Evolutionary conservation across 2,329 filamentous ascomycete species (phyloP).

Genomic region (Aspergillus fumigatus): DNA sequence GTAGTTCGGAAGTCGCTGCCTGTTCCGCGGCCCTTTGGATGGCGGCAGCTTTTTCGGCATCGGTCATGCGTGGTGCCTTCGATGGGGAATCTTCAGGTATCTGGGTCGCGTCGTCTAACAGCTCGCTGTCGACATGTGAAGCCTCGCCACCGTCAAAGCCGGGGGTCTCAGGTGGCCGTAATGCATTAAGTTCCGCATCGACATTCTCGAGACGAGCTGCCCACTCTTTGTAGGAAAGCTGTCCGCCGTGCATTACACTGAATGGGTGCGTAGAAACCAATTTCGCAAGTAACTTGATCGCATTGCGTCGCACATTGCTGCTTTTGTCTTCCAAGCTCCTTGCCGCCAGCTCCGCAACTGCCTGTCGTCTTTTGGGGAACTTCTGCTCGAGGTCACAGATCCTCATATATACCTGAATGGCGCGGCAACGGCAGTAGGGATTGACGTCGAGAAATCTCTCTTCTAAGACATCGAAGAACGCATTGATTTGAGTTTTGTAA

Average conservation of each 20-base stretch:
- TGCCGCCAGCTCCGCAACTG: slow-evolving; percentile 78
- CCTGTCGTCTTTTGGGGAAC: slow-evolving; percentile 86
- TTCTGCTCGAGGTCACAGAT: slow-evolving; percentile 94
- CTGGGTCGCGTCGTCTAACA: slow-evolving; percentile 86
- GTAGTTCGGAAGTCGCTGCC: slow-evolving; percentile 80
- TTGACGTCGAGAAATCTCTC: slow-evolving; percentile 96
- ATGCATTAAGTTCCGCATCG: slow-evolving; percentile 71
- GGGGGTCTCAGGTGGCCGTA: slow-evolving; percentile 70
- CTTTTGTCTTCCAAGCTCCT: slow-evolving; percentile 95
- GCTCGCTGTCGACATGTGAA: slow-evolving; percentile 68
- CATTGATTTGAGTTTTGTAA: slow-evolving; percentile 89
- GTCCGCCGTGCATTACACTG: slow-evolving; percentile 81
- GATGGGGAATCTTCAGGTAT: slow-evolving; percentile 61
- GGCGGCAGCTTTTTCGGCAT: slow-evolving; percentile 69
- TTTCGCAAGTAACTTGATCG: slow-evolving; percentile 83
- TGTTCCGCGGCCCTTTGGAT: slow-evolving; percentile 79
- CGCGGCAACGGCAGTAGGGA: slow-evolving; percentile 87
- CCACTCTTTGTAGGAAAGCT: slow-evolving; percentile 83
- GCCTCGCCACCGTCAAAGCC: slow-evolving; percentile 65
- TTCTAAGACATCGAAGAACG: slow-evolving; percentile 94
- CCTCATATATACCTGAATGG: slow-evolving; percentile 88
- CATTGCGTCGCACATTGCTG: slow-evolving; percentile 92
- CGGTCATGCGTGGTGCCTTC: slow-evolving; percentile 65
- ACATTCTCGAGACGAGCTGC: slow-evolving; percentile 73
- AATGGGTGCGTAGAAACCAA: slow-evolving; percentile 94